Conservation (phyloP, 257 asterid genomes). For the Penstemon eatonii region DNA sequence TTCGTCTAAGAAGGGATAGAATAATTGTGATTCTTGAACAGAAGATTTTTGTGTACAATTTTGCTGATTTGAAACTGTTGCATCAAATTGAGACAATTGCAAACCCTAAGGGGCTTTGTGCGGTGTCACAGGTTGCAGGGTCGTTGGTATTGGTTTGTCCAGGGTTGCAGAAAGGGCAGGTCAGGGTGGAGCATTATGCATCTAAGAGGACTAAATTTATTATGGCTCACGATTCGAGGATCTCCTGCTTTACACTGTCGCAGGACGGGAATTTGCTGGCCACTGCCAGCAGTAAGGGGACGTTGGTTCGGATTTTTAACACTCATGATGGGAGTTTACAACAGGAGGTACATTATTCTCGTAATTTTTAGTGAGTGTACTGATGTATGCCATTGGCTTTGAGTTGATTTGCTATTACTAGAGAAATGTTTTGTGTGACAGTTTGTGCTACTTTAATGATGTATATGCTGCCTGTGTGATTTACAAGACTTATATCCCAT, state of each 20-base stretch:
- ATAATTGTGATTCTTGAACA: conserved; percentile 72
- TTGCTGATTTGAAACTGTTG: conserved; percentile 74
- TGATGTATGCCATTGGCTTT: conserved; percentile 4
- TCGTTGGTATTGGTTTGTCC: conserved; percentile 81
- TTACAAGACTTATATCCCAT: not conserved
- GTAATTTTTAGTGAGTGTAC: not conserved
- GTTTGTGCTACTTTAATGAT: conserved; percentile 10
- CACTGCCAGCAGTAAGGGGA: conserved; percentile 87
- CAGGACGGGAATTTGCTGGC: conserved; percentile 86
- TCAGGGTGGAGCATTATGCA: conserved; percentile 79
- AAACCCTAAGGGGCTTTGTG: conserved; percentile 86
- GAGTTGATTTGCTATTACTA: conserved; percentile 15
- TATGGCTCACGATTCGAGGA: conserved; percentile 77
- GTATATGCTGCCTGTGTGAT: not conserved
- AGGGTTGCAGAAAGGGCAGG: conserved; percentile 84
- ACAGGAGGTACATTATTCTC: conserved; percentile 63
- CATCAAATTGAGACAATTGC: conserved; percentile 85
- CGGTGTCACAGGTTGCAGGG: conserved; percentile 73
- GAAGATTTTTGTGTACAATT: conserved; percentile 79
- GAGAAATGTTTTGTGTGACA: not conserved
- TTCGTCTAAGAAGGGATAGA: conserved; percentile 70
- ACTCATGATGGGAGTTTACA: conserved; percentile 79
- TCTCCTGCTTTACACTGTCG: conserved; percentile 67
- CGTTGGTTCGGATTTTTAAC: conserved; percentile 69
- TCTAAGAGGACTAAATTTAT: conserved; percentile 73